These are phyloP conservation scores for Monosporozyma yasuniensis DNA, from an alignment of 805 yeast genomes.

Conservation along the genomic window DNA sequence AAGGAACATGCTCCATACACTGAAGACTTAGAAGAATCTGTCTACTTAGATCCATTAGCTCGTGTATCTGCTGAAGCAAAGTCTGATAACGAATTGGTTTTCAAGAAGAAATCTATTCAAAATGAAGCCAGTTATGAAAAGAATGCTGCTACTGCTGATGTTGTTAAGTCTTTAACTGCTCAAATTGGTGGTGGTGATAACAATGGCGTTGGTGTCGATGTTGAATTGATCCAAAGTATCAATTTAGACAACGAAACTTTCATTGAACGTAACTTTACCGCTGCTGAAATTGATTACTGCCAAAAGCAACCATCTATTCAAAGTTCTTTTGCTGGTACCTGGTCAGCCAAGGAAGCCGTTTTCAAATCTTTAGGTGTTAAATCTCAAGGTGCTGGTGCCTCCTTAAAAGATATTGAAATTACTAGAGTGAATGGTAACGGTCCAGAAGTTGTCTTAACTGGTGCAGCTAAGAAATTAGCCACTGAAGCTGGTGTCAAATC, in stretches of 20 bases:
- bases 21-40: slow-evolving; percentile 79
- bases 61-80: slow-evolving; percentile 33
- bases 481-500: slow-evolving; percentile 53
- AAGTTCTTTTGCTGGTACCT: slow-evolving; percentile 92
- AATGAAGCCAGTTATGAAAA: slow-evolving; percentile 32
- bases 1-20: slow-evolving; percentile 90
- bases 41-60: slow-evolving; percentile 93
- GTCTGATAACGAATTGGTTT: slow-evolving; percentile 35
- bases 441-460: slow-evolving; percentile 70
- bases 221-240: slow-evolving; percentile 74
- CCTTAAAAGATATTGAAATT: slow-evolving; percentile 86
- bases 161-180: slow-evolving; percentile 49
- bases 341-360: slow-evolving; percentile 99
- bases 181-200: slow-evolving; percentile 30
- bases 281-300: slow-evolving; percentile 72
- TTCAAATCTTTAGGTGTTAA: slow-evolving; percentile 88
- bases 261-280: slow-evolving; percentile 85
- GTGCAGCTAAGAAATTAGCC: slow-evolving; percentile 73
- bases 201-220: slow-evolving; percentile 88
- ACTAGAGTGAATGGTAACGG: slow-evolving; percentile 63
- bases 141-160: slow-evolving; percentile 48
- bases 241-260: slow-evolving; percentile 87
- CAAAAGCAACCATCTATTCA: slow-evolving; percentile 61
- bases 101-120: slow-evolving; percentile 45
- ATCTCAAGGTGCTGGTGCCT: slow-evolving; percentile 92